These are phyloP conservation scores for Pythium scleroteichum DNA, from an alignment of 352 stramenopile species.

Conservation along the genomic window DNA sequence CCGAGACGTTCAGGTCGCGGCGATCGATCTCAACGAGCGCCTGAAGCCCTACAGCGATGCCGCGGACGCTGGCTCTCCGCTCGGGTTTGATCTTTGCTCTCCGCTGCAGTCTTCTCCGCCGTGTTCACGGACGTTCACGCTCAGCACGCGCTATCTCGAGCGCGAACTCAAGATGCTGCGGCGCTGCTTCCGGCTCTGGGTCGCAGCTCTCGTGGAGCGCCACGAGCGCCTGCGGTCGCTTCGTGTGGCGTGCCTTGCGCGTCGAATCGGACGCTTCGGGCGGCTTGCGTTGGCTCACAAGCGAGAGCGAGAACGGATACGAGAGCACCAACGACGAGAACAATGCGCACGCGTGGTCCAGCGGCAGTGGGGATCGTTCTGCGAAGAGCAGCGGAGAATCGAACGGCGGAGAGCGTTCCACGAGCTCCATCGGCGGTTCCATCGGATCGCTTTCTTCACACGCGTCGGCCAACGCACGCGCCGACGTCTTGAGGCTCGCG, in stretches of 20 bases:
- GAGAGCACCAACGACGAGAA: background rate
- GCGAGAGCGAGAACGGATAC: background rate
- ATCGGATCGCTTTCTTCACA: slow-evolving; percentile 45
- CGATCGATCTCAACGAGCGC: slow-evolving; percentile 37
- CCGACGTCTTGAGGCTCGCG: slow-evolving; percentile 31
- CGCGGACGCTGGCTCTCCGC: too few relatives aligned
- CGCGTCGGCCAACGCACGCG: slow-evolving; percentile 25
- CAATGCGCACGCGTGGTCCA: slow-evolving; percentile 4
- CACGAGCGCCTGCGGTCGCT: slow-evolving; percentile 9
- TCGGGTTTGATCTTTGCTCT: too few relatives aligned
- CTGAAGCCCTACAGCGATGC: background rate
- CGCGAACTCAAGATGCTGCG: slow-evolving; percentile 70
- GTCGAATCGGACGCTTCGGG: slow-evolving; percentile 15
- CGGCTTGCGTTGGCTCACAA: background rate
- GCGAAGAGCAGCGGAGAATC: background rate
- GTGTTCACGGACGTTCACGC: background rate
- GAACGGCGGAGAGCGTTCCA: slow-evolving; percentile 33
- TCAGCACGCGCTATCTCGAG: slow-evolving; percentile 45
- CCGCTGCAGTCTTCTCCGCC: background rate
- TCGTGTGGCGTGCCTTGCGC: slow-evolving; percentile 1
- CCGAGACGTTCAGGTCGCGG: slow-evolving; percentile 50
- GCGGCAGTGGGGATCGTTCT: slow-evolving; percentile 10
- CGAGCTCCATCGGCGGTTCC: slow-evolving; percentile 42
- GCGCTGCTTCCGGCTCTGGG: slow-evolving; percentile 53
- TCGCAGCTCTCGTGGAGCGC: slow-evolving; percentile 21